These are phyloP conservation scores for Phytopythium aichiense DNA, from an alignment of 352 stramenopile genomes.

Conservation along the genomic window DNA sequence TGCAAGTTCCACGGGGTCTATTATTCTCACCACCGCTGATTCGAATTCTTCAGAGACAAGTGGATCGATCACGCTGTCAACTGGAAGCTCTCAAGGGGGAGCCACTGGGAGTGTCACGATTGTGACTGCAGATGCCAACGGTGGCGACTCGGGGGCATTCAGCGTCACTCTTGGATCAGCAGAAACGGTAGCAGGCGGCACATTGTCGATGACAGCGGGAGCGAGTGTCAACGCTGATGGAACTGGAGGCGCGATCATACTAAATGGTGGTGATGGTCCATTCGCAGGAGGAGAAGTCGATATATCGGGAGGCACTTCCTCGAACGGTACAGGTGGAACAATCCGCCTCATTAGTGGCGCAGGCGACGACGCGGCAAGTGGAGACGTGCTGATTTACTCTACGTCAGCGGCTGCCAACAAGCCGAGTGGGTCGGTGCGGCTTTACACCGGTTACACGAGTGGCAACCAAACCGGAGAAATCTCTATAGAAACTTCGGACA, in stretches of 20 bases:
- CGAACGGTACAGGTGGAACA: background rate
- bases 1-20: constrained; percentile 18
- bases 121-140: constrained; percentile 18
- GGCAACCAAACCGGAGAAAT: constrained; percentile 20
- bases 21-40: constrained; percentile 18
- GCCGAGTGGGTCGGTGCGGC: constrained; percentile 16
- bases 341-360: constrained; percentile 24
- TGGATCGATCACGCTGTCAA: constrained; percentile 25
- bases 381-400: constrained; percentile 19
- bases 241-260: constrained; percentile 10
- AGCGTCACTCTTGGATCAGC: constrained; percentile 22
- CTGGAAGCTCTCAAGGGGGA: constrained; percentile 20
- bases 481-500: constrained; percentile 20
- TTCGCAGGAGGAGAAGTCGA: background rate
- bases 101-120: constrained; percentile 29
- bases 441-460: constrained; percentile 22
- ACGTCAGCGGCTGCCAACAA: constrained; percentile 7
- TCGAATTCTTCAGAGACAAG: constrained; percentile 21
- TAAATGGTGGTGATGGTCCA: background rate
- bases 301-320: background rate
- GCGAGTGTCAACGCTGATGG: constrained; percentile 14
- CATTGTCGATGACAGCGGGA: constrained; percentile 21
- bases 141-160: constrained; percentile 27
- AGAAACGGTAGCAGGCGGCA: constrained; percentile 17
- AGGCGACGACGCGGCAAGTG: constrained; percentile 15